Base-by-base conservation (phyloP, 371 early-diverging fungal genomes). In the Mortierella sp. region DNA sequence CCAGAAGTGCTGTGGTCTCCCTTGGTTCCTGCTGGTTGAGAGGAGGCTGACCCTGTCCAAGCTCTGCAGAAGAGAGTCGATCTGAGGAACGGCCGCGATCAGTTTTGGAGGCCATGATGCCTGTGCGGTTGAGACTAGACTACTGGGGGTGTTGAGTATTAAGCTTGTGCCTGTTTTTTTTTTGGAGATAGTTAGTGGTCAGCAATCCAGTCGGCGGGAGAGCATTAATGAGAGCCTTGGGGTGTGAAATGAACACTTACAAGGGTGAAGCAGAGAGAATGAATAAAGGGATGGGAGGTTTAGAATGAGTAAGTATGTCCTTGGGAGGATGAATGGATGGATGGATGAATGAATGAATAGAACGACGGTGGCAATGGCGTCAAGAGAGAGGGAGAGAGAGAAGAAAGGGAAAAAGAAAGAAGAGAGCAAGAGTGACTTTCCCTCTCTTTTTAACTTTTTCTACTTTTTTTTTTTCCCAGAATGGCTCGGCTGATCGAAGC, bases 1-100 rank as follows among this genome's bases (percentile, higher is more conserved):
- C 68, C 11, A 66, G 56, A 44, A 64, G 70, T 12, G 73, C 46
- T 4, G 64, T 57, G n/a, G 64, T 64, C 29, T 73, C 74, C 19
- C 29, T 52, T 12, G 62, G 19, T 14, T 30, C 43, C 4, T 50
- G 37, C 62, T n/a, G 50, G 15, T 76, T 62, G 14, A 71, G 58
- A 9, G 66, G 50, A 18, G 69, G 57, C 18, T 64, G 50, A 37
- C 59, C 28, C 19, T 66, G 66, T n/a, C 79, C 79, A 0, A 25
- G 72, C 57, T 72, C 79, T 55, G 72, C 77, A n/a, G 72, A 60
- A n/a, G 77, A 71, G 28, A 77, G 72, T n/a, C 53, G 69, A 48
- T 77, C 75, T 7, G 67, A 70, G 47, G 56, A 52, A 14, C 30
- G 59, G 30, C 28, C 43, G 21, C 16, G 45, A 12, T 29, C 29